Base-by-base conservation (phyloP, 148 eudicot species). In the Heliamphora exappendiculata region DNA sequence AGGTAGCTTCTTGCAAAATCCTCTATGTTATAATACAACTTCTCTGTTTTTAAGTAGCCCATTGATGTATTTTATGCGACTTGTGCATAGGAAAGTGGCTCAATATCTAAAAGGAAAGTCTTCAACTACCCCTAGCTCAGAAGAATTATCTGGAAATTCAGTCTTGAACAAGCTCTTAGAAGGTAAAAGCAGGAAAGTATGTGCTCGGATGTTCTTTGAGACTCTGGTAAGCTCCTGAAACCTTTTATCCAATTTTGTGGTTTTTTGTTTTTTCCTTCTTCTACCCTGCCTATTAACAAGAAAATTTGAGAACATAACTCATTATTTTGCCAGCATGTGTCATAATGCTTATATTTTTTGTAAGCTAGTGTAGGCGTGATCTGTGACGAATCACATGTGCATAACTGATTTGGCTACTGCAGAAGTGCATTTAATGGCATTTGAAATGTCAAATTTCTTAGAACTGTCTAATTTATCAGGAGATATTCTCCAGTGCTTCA, bases 131-230 rank as follows among this genome's bases (percentile, higher is more conserved):
- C 86, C 86, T 14, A 49, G 34, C 36, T 51, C 91, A 11, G 84
- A 78, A 20, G 84, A 79, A 22, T 31, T 66, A 28, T 57, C 58
- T 70, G 90, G 80, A 33, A 77, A 80, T 63, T 83, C 93, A 63
- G 85, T 79, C 72, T 66, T 96, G 78, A 84, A 80, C 50, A 64
- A 77, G 50, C 83, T 96, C 63, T 78, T 96, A 47, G 86, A 88
- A 79, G 97, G 97, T 73, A 87, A 89, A 75, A 80, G 76, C 74
- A 88, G 90, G 74, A 96, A 87, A 84, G 68, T 91, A 67, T 83
- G 88, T 64, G 93, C 98, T 17, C 85, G 98, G 34, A 89, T 96
- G 97, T 85, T 96, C 39, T 89, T 49, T 58, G 98, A 96, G 83
- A 91, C 91, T 24, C 78, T 96, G 94, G 99, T 93, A 83, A 81